Evolutionary conservation across 495 filamentous ascomycete species (phyloP).

Genomic region (Halenospora varia): DNA sequence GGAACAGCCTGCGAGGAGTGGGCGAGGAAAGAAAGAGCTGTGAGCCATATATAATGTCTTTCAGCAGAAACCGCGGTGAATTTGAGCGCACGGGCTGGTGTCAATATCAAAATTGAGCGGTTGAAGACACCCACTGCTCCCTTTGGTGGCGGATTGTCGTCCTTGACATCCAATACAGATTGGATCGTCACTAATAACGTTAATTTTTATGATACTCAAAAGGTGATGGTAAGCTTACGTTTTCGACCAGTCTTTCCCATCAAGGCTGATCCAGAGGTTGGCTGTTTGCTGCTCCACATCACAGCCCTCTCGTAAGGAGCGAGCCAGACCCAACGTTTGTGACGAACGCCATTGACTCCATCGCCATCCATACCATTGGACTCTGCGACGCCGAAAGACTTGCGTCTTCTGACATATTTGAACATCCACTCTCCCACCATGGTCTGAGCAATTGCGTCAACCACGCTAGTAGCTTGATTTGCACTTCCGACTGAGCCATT

Average conservation of each 20-base stretch:
- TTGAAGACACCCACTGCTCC: conserved; percentile 62
- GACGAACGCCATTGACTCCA: conserved; percentile 59
- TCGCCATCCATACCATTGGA: conserved; percentile 48
- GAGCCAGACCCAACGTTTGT: conserved; percentile 98
- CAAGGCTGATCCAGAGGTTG: conserved; percentile 78
- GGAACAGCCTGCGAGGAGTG: conserved; percentile 74
- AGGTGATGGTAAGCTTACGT: conserved; percentile 53
- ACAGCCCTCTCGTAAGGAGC: conserved; percentile 93
- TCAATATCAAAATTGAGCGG: conserved; percentile 91
- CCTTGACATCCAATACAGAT: conserved; percentile 94
- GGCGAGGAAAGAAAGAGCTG: conserved; percentile 87
- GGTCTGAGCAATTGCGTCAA: conserved; percentile 96
- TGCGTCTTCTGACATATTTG: conserved; percentile 91
- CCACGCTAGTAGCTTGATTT: conserved; percentile 72
- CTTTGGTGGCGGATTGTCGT: conserved; percentile 86
- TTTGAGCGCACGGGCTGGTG: conserved; percentile 89
- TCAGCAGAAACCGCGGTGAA: conserved; percentile 83
- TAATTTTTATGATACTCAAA: conserved; percentile 6
- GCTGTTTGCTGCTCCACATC: conserved; percentile 98
- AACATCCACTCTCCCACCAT: conserved; percentile 99
- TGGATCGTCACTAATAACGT: conserved; percentile 76
- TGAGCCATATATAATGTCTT: conserved; percentile 93
- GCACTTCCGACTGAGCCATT: conserved; percentile 53
- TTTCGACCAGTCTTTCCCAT: conserved; percentile 96
- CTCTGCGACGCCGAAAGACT: conserved; percentile 84